Evolutionary conservation across 2,329 filamentous ascomycete species (phyloP).

Genomic region (Blastomyces silverae): DNA sequence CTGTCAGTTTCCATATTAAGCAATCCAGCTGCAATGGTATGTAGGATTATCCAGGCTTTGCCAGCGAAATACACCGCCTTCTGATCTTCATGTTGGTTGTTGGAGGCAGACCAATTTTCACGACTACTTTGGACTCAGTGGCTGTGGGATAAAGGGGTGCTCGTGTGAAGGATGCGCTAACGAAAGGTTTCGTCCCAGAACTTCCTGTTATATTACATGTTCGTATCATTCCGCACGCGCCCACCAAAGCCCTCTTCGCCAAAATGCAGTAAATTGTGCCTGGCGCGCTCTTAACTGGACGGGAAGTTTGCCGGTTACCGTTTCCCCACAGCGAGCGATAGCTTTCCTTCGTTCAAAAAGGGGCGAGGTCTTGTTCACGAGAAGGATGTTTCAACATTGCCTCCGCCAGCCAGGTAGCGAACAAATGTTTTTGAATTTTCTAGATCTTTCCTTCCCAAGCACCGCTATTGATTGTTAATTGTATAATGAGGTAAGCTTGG

Average conservation of each 20-base stretch:
- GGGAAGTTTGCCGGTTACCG: background rate
- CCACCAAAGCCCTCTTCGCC: too few species aligned
- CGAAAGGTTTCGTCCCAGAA: background rate
- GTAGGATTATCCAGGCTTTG: background rate
- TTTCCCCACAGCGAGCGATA: background rate
- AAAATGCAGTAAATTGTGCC: too few species aligned
- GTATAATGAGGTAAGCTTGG: background rate
- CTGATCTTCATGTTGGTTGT: background rate
- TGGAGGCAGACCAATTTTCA: background rate
- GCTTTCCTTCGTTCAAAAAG: background rate
- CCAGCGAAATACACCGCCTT: background rate
- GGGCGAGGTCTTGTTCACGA: background rate
- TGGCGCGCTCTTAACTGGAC: background rate
- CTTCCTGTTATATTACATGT: background rate
- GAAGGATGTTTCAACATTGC: background rate
- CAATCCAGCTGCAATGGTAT: background rate
- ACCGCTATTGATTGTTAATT: background rate
- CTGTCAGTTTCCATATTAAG: background rate
- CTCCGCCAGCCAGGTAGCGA: background rate
- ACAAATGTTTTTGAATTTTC: background rate
- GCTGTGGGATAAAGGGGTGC: background rate
- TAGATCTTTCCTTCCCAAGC: background rate
- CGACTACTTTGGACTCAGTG: background rate
- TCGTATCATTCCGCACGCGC: background rate
- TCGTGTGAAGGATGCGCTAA: background rate